phyloP scores from a whole-genome alignment of 345 rosid species.

The Mercurialis annua region DNA sequence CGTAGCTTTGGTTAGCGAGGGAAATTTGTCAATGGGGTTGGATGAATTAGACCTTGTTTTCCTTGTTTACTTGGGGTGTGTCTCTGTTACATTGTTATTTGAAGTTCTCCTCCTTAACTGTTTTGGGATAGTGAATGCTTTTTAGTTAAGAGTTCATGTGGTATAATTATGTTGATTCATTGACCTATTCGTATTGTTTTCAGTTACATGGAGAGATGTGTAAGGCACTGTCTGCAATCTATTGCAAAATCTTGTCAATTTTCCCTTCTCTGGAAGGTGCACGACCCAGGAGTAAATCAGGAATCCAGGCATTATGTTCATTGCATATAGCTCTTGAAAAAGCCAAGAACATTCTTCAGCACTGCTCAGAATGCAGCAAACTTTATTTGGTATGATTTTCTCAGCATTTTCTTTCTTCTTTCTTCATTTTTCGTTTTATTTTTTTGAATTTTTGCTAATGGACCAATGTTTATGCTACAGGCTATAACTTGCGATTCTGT shows the following conservation, averaged over 20 bases:
- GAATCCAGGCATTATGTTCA: constrained; percentile 90
- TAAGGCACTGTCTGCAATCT: constrained; percentile 61
- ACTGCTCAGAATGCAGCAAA: constrained; percentile 89
- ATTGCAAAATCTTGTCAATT: constrained; percentile 64
- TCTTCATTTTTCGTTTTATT: constrained; percentile 1
- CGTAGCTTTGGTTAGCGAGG: background rate
- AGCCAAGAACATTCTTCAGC: constrained; percentile 77
- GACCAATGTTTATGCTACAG: constrained; percentile 36
- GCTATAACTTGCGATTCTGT: constrained; percentile 95
- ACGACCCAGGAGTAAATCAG: constrained; percentile 94
- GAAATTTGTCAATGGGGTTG: background rate
- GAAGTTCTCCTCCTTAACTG: background rate
- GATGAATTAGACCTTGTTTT: background rate
- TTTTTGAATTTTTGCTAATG: constrained; percentile 5
- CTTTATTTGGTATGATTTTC: constrained; percentile 72
- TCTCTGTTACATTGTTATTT: background rate
- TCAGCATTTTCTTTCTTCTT: background rate
- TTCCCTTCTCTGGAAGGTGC: constrained; percentile 97
- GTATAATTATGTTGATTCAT: background rate
- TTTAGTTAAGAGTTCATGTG: background rate
- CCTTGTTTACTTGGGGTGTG: background rate
- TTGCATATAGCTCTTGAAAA: constrained; percentile 93
- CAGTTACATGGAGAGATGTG: constrained; percentile 97
- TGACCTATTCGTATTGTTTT: constrained; percentile 9
- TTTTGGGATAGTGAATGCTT: background rate